Evolutionary conservation across 805 yeast species (phyloP).

Genomic region (Sungouiozyma ichnusensis): DNA sequence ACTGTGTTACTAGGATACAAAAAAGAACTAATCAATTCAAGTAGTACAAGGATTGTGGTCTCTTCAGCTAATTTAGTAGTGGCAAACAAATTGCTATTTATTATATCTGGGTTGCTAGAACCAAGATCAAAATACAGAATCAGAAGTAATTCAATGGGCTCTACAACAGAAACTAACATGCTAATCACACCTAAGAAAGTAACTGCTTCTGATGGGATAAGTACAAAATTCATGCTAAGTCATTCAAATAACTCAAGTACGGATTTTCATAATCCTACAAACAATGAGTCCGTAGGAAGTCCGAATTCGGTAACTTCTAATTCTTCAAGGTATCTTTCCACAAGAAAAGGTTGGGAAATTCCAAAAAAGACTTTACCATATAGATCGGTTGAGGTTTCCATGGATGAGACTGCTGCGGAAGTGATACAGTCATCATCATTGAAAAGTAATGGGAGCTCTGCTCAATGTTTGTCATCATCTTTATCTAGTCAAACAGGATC

Average conservation of each 20-base stretch:
- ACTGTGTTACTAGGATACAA: constrained; percentile 19
- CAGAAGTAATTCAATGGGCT: too few relatives aligned
- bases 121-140: constrained; percentile 20
- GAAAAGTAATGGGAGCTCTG: constrained; percentile 29
- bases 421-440: constrained; percentile 29
- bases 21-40: constrained; percentile 16
- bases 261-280: background rate
- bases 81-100: constrained; percentile 47
- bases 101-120: constrained; percentile 41
- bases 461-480: constrained; percentile 32
- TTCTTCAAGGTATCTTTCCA: constrained; percentile 9
- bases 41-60: constrained; percentile 40
- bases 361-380: constrained; percentile 25
- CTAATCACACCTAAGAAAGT: background rate
- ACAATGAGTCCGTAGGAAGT: background rate
- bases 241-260: background rate
- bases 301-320: background rate
- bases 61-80: constrained; percentile 52
- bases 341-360: constrained; percentile 33
- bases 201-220: background rate
- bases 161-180: background rate
- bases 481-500: constrained; percentile 27
- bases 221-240: background rate
- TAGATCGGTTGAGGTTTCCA: constrained; percentile 25
- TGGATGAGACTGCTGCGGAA: constrained; percentile 23